Evolutionary conservation across 2,329 filamentous ascomycete genomes (phyloP).

Genomic region (Fusarium goolgardi): DNA sequence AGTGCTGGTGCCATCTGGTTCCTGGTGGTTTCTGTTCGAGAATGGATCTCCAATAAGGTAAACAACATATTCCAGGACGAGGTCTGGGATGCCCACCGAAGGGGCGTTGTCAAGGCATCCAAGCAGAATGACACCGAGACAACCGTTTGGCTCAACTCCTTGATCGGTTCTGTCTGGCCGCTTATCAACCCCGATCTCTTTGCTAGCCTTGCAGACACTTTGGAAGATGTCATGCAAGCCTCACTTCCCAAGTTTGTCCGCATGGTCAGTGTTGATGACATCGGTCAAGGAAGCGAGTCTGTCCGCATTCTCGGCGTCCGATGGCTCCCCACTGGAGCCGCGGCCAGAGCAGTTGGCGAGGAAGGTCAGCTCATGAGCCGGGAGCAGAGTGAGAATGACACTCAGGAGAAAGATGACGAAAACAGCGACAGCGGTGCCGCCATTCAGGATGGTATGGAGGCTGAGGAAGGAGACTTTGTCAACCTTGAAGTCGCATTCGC

Average conservation of each 20-base stretch:
- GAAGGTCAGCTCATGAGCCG: constrained; percentile 65
- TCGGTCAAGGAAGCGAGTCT: constrained; percentile 79
- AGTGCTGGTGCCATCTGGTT: constrained; percentile 49
- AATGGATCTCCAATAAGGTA: constrained; percentile 72
- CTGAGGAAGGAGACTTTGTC: constrained; percentile 81
- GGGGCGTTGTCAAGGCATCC: constrained; percentile 59
- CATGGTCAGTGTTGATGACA: constrained; percentile 80
- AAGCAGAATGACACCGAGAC: constrained; percentile 66
- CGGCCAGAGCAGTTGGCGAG: constrained; percentile 68
- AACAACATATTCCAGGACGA: constrained; percentile 74
- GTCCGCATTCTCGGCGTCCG: constrained; percentile 76
- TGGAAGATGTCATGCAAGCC: constrained; percentile 85
- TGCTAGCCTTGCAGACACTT: constrained; percentile 72
- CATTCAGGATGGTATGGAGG: constrained; percentile 72
- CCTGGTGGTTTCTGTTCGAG: constrained; percentile 60
- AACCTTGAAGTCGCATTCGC: constrained; percentile 81
- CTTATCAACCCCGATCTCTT: constrained; percentile 82
- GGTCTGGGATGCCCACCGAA: constrained; percentile 73
- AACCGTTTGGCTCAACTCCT: constrained; percentile 78
- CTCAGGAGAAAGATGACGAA: constrained; percentile 52
- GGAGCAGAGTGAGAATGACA: constrained; percentile 51
- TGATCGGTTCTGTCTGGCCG: constrained; percentile 76
- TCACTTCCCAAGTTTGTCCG: constrained; percentile 75
- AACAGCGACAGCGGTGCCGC: constrained; percentile 52
- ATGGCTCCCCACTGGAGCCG: constrained; percentile 78